phyloP scores from a whole-genome alignment of 352 stramenopile species.

The Phytophthora capsici region DNA sequence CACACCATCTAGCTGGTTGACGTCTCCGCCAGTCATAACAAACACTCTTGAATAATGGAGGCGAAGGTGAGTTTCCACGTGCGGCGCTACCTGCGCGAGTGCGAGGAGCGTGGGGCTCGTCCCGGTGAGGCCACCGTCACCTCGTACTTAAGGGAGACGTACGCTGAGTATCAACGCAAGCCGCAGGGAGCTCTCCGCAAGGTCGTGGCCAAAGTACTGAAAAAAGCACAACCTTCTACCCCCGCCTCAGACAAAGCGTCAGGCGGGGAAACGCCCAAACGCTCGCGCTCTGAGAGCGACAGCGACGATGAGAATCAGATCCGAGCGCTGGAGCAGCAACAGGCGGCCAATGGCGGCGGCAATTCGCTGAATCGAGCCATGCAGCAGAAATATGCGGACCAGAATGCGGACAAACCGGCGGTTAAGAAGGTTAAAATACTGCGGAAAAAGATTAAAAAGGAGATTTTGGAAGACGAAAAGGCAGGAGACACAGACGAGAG shows the following conservation, averaged over 20 bases:
- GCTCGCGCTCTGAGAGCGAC: slow-evolving; percentile 57
- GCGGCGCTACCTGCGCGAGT: slow-evolving; percentile 83
- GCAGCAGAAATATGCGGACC: slow-evolving; percentile 68
- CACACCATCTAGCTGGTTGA: background rate
- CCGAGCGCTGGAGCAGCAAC: slow-evolving; percentile 52
- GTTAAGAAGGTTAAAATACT: slow-evolving; percentile 80
- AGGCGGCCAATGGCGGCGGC: slow-evolving; percentile 29
- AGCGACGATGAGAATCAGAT: slow-evolving; percentile 76
- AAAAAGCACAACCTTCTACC: slow-evolving; percentile 45
- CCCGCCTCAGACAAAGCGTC: background rate
- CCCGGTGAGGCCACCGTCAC: slow-evolving; percentile 73
- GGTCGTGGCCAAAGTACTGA: slow-evolving; percentile 76
- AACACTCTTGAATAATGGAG: slow-evolving; percentile 36
- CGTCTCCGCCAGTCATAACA: slow-evolving; percentile 8
- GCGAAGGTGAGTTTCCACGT: slow-evolving; percentile 90
- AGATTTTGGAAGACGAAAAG: slow-evolving; percentile 7
- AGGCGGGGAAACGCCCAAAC: slow-evolving; percentile 47
- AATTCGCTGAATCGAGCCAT: slow-evolving; percentile 87
- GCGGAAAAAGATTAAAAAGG: slow-evolving; percentile 39
- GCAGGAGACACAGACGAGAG: slow-evolving; percentile 13
- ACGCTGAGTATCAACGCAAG: slow-evolving; percentile 89
- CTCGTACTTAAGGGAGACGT: slow-evolving; percentile 69
- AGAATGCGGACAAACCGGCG: slow-evolving; percentile 40
- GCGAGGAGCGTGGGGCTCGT: slow-evolving; percentile 63
- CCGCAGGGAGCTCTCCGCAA: slow-evolving; percentile 70